Evolutionary conservation across 176 grass and related monocot genomes (phyloP), one percentile per base, ranked within the genome.

Genomic region (Ananas comosus): DNA sequence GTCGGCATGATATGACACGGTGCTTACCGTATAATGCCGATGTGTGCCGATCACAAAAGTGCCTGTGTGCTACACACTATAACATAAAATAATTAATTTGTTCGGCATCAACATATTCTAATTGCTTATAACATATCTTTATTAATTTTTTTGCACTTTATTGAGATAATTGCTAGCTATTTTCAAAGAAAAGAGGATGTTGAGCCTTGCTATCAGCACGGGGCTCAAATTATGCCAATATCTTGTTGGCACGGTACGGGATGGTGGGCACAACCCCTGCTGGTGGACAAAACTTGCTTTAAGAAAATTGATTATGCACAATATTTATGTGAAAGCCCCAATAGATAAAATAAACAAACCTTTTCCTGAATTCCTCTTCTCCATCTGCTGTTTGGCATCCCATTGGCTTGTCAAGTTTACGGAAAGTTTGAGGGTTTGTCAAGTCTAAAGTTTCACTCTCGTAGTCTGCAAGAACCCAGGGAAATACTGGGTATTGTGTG

Each of bases 401-500:
- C 90, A 99, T 99, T 69, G 95, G 90, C 66, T 99, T 99, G 65
- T 99, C 85, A 82, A 99, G 95, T 85, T 83, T 99, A 64, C 95
- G 89, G 70, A 99, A 99, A 2, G 82, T 90, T 50, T 68, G 63
- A 49, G 87, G 87, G 28, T 91, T 93, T 69, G 69, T 77, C 65
- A 94, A 82, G 88, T 99, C 90, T 81, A 99, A 73, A 76, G 27
- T 83, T 74, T 99, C 84, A 1, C 90, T 99, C 16, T 93, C 85
- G 72, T 99, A 99, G 77, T 99, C 90, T 66, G 95, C 87, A 66
- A 99, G 89, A 88, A 99, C 87, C 95, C 95, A 99, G 68, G 95
- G 95, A 79, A 99, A 99, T 66, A 99, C 95, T 72, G 95, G 95
- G 83, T 99, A 99, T 53, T 99, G 95, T 14, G 95, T 99, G 67